Evolutionary conservation across 2,329 filamentous ascomycete genomes (phyloP).

Genomic region (Microcyclosporella mali): DNA sequence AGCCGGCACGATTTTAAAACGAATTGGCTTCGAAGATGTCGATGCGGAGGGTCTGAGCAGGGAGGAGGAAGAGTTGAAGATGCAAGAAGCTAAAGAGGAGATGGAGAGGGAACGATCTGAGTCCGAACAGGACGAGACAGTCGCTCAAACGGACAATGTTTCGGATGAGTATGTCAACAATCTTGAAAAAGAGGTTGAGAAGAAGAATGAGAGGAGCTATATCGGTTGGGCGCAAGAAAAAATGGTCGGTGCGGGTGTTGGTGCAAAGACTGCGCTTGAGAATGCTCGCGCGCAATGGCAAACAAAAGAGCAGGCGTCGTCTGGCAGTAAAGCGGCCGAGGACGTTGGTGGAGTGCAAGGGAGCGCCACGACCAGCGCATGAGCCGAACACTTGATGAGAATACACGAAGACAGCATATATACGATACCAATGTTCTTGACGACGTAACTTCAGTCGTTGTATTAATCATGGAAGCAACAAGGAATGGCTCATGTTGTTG

Average conservation of each 20-base stretch:
- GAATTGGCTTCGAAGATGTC: slow-evolving; percentile 49
- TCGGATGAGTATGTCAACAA: slow-evolving; percentile 26
- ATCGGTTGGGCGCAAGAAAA: slow-evolving; percentile 40
- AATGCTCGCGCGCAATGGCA: slow-evolving; percentile 16
- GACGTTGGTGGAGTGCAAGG: not conserved
- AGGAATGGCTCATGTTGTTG: too few relatives aligned
- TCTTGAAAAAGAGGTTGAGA: slow-evolving; percentile 8
- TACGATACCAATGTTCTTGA: too few relatives aligned
- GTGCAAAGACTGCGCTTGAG: slow-evolving; percentile 19
- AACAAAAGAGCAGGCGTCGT: not conserved
- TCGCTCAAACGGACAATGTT: slow-evolving; percentile 30
- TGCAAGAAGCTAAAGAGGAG: slow-evolving; percentile 36
- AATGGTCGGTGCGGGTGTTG: slow-evolving; percentile 29
- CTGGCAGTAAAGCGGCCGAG: not conserved
- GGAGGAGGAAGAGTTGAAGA: slow-evolving; percentile 37
- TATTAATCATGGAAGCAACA: too few relatives aligned
- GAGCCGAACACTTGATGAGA: too few relatives aligned
- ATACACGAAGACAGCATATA: too few relatives aligned
- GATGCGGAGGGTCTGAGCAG: slow-evolving; percentile 44
- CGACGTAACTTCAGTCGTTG: too few relatives aligned
- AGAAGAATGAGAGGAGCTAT: slow-evolving; percentile 34
- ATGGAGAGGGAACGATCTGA: slow-evolving; percentile 26
- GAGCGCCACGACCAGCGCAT: too few relatives aligned
- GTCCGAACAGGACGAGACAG: slow-evolving; percentile 20
- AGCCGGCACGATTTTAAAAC: slow-evolving; percentile 46